Evolutionary conservation across 192 early-diverging fungal genomes (phyloP).

Genomic region (Coemansia sp.): DNA sequence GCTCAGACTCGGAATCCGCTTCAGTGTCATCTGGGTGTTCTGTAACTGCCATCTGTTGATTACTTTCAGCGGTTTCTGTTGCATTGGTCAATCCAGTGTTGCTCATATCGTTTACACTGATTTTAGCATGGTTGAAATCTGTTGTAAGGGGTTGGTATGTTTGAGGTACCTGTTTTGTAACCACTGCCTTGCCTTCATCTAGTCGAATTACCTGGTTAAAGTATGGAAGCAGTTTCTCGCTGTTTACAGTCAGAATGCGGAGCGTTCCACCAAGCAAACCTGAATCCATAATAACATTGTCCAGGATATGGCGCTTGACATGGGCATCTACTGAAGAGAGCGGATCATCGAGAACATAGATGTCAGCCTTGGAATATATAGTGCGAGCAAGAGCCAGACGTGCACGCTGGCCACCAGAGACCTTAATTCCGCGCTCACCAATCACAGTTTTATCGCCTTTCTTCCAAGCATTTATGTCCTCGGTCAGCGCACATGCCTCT

Average conservation of each 20-base stretch:
- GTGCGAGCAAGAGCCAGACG: slow-evolving; percentile 23
- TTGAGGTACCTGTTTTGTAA: slow-evolving; percentile 52
- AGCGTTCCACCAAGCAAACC: slow-evolving; percentile 57
- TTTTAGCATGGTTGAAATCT: neutral
- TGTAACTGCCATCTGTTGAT: no score
- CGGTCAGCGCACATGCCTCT: slow-evolving; percentile 60
- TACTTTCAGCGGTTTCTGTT: neutral
- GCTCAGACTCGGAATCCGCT: no score
- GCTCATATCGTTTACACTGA: neutral
- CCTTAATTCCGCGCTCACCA: slow-evolving; percentile 67
- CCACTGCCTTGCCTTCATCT: slow-evolving; percentile 3
- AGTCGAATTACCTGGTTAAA: slow-evolving; percentile 20
- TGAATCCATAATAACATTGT: slow-evolving; percentile 56
- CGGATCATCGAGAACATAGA: slow-evolving; percentile 71
- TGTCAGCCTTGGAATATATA: slow-evolving; percentile 69
- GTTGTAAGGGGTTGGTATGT: slow-evolving; percentile 23
- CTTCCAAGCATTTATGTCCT: slow-evolving; percentile 64
- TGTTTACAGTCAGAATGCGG: slow-evolving; percentile 43
- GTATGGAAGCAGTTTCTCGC: slow-evolving; percentile 14
- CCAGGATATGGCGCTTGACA: slow-evolving; percentile 64
- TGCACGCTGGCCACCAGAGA: slow-evolving; percentile 71
- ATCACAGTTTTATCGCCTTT: slow-evolving; percentile 68
- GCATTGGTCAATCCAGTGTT: no score
- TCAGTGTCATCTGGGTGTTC: no score
- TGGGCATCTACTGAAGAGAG: slow-evolving; percentile 67